These are phyloP conservation scores for Knoxia roxburghii DNA, from an alignment of 257 asterid genomes.

Conservation along the genomic window DNA sequence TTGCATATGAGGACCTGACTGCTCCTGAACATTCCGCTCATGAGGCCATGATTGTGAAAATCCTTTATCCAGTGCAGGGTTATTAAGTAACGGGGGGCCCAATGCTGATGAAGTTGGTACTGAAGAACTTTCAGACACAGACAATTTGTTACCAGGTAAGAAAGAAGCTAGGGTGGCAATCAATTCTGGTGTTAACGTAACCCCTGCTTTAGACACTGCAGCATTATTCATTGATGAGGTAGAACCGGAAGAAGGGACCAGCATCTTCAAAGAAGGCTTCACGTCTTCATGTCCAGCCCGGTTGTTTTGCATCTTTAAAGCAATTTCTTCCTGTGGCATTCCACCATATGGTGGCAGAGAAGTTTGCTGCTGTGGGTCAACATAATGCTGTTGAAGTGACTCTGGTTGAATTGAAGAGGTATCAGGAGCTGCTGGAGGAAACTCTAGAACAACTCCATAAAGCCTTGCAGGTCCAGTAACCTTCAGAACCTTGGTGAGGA, in stretches of 20 bases:
- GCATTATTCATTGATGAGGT: constrained; percentile 37
- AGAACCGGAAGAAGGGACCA: constrained; percentile 40
- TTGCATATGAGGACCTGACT: constrained; percentile 36
- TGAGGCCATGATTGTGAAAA: constrained; percentile 44
- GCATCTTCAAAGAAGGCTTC: constrained; percentile 36
- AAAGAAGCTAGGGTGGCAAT: constrained; percentile 74
- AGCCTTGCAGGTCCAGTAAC: constrained; percentile 91
- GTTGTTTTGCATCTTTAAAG: constrained; percentile 29
- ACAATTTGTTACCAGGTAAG: constrained; percentile 44
- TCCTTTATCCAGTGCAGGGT: constrained; percentile 39
- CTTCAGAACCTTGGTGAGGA: constrained; percentile 64
- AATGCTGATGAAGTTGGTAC: constrained; percentile 26
- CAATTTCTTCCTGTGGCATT: constrained; percentile 42
- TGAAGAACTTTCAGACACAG: constrained; percentile 40
- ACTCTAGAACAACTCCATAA: constrained; percentile 85
- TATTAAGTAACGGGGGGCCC: constrained; percentile 34
- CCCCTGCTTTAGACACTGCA: constrained; percentile 48
- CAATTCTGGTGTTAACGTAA: constrained; percentile 85
- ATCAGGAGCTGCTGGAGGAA: constrained; percentile 44
- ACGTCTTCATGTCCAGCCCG: constrained; percentile 39
- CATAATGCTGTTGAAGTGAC: constrained; percentile 40
- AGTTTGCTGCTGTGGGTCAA: constrained; percentile 32
- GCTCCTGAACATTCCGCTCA: constrained; percentile 38
- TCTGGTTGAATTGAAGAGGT: constrained; percentile 27
- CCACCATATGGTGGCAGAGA: constrained; percentile 38